Conservation (phyloP, 2,329 filamentous ascomycete genomes). For the Paraphoma sp. region DNA sequence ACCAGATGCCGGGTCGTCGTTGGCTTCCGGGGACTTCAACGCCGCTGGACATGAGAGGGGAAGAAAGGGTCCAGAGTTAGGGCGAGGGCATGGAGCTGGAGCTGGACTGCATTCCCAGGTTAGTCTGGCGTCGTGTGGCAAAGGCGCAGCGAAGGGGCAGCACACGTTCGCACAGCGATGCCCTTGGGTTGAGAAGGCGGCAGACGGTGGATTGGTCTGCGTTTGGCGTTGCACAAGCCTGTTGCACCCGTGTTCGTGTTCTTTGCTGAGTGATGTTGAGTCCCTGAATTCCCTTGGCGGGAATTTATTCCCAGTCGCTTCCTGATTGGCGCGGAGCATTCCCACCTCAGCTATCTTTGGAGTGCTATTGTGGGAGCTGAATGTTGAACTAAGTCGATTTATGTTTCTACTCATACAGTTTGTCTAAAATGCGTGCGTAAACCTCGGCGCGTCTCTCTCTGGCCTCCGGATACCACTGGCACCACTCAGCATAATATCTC, state of each 20-base stretch:
- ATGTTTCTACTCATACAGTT: not conserved
- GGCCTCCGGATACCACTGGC: too few relatives aligned
- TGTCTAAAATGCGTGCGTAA: not conserved
- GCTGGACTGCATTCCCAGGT: conserved; percentile 18
- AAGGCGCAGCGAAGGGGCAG: conserved; percentile 3
- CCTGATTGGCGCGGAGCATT: conserved; percentile 10
- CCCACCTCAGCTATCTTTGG: not conserved
- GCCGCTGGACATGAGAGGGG: conserved; percentile 60
- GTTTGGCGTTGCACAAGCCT: conserved; percentile 19
- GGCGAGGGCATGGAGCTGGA: conserved; percentile 28
- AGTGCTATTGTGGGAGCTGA: not conserved
- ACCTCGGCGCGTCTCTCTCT: too few relatives aligned
- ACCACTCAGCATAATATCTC: too few relatives aligned
- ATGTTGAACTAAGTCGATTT: not conserved
- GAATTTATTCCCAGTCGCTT: conserved; percentile 4
- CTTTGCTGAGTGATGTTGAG: conserved; percentile 14
- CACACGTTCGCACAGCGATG: conserved; percentile 15
- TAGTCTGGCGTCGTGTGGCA: conserved; percentile 16
- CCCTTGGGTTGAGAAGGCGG: conserved; percentile 4
- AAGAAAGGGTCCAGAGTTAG: conserved; percentile 27
- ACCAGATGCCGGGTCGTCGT: conserved; percentile 59
- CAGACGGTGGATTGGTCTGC: conserved; percentile 9
- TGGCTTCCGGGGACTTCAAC: conserved; percentile 53
- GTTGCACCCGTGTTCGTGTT: conserved; percentile 27
- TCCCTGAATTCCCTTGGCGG: conserved; percentile 30